Conservation (phyloP, 495 filamentous ascomycete species). For the Aspergillus nanangensis region DNA sequence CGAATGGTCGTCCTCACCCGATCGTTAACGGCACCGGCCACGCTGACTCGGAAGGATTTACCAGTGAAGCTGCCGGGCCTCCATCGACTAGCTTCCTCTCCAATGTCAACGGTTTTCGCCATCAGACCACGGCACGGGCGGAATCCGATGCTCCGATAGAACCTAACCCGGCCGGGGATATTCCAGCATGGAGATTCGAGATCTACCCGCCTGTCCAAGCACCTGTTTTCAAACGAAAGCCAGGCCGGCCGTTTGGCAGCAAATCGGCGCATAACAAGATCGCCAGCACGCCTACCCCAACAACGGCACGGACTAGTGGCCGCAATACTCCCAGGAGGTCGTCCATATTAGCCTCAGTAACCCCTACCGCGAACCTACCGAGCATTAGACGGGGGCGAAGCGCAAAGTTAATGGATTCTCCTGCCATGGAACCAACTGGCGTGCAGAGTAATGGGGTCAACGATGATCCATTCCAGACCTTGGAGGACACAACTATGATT, state of each 20-base stretch:
- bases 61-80: constrained; percentile 31
- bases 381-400: constrained; percentile 38
- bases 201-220: constrained; percentile 77
- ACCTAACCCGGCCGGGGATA: constrained; percentile 38
- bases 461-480: constrained; percentile 9
- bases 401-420: constrained; percentile 27
- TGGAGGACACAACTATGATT: constrained; percentile 3
- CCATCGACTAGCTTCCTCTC: constrained; percentile 32
- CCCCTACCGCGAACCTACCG: constrained; percentile 19
- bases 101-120: constrained; percentile 30
- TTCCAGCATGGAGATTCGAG: constrained; percentile 78
- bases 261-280: constrained; percentile 16
- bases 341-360: constrained; percentile 24
- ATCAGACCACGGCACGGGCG: constrained; percentile 10
- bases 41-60: constrained; percentile 3
- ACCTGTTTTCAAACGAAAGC: constrained; percentile 36
- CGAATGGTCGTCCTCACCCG: constrained; percentile 11
- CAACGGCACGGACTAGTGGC: constrained; percentile 25
- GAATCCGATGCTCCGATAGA: constrained; percentile 9
- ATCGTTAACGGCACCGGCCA: constrained; percentile 20
- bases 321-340: constrained; percentile 35
- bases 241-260: constrained; percentile 42
- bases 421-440: constrained; percentile 22
- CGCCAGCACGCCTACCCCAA: constrained; percentile 26
- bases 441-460: constrained; percentile 23